These are phyloP conservation scores for Coemansia sp. DNA, from an alignment of 192 early-diverging fungal species.

Conservation along the genomic window DNA sequence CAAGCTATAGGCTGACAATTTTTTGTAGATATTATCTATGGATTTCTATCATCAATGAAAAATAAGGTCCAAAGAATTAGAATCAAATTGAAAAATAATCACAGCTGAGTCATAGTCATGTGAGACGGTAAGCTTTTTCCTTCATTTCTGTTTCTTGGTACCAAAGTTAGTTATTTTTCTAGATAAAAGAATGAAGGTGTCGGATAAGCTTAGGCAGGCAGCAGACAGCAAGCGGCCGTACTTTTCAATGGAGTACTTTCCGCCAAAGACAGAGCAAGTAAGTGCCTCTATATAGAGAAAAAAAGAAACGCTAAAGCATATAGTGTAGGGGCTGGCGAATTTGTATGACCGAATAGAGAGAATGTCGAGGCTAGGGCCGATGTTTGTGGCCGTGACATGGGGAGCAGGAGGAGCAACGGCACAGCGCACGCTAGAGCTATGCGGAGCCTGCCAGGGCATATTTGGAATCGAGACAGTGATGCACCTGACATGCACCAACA, in stretches of 20 bases:
- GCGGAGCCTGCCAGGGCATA: slow-evolving; percentile 79
- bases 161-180: not conserved
- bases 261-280: slow-evolving; percentile 91
- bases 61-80: too few species aligned
- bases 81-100: too few species aligned
- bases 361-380: slow-evolving; percentile 85
- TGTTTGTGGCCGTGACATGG: slow-evolving; percentile 98
- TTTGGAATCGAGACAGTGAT: slow-evolving; percentile 90
- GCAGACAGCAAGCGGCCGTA: slow-evolving; percentile 53
- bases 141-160: not conserved
- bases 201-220: slow-evolving; percentile 64
- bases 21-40: slow-evolving; percentile 59
- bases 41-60: slow-evolving; percentile 63
- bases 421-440: slow-evolving; percentile 86
- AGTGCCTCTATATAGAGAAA: slow-evolving; percentile 2
- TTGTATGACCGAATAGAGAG: slow-evolving; percentile 94
- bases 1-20: slow-evolving; percentile 39
- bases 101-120: slow-evolving; percentile 1
- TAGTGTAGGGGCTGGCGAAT: slow-evolving; percentile 76
- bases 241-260: slow-evolving; percentile 97
- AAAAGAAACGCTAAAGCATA: not conserved
- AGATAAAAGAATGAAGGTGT: slow-evolving; percentile 62
- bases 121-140: slow-evolving; percentile 5
- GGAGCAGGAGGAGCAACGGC: slow-evolving; percentile 89
- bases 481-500: slow-evolving; percentile 99